A percentile compares a stretch with the other conserved stretches of the same genome.
phyloP scores from a whole-genome alignment of 208 protist species.

The Leptomonas seymouri region DNA sequence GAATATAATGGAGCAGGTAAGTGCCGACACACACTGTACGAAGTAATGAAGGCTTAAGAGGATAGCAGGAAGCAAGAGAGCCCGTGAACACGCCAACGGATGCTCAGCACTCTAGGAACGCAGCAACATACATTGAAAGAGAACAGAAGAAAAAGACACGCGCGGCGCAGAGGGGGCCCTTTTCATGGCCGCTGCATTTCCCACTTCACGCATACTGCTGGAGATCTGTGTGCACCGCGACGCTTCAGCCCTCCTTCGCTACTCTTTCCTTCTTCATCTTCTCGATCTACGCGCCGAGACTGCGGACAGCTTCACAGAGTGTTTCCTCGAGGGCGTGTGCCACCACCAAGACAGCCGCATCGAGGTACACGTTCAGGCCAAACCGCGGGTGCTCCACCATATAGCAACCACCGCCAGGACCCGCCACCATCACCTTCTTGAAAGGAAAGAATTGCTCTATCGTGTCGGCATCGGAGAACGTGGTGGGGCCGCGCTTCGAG shows the following conservation, averaged over 20 bases:
- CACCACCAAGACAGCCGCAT: constrained; percentile 33
- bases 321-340: constrained; percentile 19
- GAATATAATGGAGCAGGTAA: too few relatives aligned
- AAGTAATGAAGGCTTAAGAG: too few relatives aligned
- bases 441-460: constrained; percentile 56
- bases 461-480: constrained; percentile 42
- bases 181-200: too few relatives aligned
- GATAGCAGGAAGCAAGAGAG: too few relatives aligned
- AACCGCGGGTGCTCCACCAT: constrained; percentile 54
- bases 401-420: constrained; percentile 46
- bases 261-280: not conserved
- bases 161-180: too few relatives aligned
- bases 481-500: constrained; percentile 32
- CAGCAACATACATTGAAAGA: too few relatives aligned
- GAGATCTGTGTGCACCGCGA: too few relatives aligned
- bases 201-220: too few relatives aligned
- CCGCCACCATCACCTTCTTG: constrained; percentile 41
- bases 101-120: too few relatives aligned
- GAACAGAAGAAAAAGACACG: too few relatives aligned
- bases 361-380: constrained; percentile 52
- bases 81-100: too few relatives aligned
- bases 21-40: too few relatives aligned
- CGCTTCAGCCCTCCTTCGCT: not conserved
- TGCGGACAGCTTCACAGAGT: constrained; percentile 23
- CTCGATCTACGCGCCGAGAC: constrained; percentile 1